Evolutionary conservation across 2,329 filamentous ascomycete genomes (phyloP).

Genomic region (Fusarium marasasianum): DNA sequence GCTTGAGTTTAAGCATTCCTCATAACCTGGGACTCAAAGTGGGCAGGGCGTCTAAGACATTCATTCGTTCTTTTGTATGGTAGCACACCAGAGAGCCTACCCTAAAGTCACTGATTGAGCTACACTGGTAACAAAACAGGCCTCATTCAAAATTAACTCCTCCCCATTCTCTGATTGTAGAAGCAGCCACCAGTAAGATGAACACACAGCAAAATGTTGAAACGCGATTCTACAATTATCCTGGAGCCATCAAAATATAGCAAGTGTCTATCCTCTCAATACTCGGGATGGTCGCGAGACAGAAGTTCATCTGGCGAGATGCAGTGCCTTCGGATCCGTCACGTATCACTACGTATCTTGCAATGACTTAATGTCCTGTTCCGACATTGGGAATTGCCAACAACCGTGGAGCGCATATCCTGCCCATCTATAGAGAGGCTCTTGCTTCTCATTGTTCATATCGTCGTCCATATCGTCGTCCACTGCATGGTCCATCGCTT

Average conservation of each 20-base stretch:
- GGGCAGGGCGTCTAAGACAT: no score
- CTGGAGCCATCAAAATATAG: no score
- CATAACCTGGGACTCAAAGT: no score
- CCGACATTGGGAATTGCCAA: not conserved
- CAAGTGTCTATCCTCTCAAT: no score
- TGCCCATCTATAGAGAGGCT: not conserved
- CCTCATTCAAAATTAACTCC: no score
- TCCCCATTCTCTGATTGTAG: rapidly evolving
- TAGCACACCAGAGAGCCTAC: not conserved
- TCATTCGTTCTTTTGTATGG: no score
- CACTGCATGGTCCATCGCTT: not conserved
- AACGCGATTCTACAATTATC: no score
- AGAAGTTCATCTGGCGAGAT: no score
- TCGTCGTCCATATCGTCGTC: not conserved
- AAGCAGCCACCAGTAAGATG: no score
- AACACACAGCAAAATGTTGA: no score
- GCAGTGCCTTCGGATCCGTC: rapidly evolving
- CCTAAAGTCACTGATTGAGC: not conserved
- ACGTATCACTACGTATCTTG: not conserved
- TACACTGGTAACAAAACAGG: no score
- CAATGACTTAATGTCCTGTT: not conserved
- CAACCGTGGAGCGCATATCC: not conserved
- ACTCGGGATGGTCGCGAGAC: no score
- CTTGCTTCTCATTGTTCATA: not conserved
- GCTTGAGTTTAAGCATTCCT: not conserved